Base-by-base conservation (phyloP, 2,329 filamentous ascomycete genomes). In the Emydomyces testavorans region DNA sequence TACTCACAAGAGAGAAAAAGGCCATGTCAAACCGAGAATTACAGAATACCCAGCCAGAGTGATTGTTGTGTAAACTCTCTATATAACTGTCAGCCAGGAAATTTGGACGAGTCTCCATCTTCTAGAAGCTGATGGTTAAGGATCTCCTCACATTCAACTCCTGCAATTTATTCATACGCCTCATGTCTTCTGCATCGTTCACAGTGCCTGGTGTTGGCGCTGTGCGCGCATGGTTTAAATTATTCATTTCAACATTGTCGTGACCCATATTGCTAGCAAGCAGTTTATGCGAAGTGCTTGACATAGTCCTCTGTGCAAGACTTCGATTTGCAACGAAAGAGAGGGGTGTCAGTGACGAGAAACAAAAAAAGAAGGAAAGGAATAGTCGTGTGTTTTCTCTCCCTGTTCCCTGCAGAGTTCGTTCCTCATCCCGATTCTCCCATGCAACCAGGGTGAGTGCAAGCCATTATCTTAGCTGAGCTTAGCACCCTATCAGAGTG, bases 11-110 rank as follows among this genome's bases (percentile, higher is more conserved):
- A 49, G 40, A 4, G 47, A 40, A 16, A 38, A 46, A 16, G 36
- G 24, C 53, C 32, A 48, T 49, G 54, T 53, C 49, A 48, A 53
- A 29, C 70, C 65, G 41, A 69, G 52, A 8, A 66, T 69, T 39
- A 65, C 68, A 13, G 61, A 65, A 51, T 71, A 71, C 10, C 68
- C 68, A 13, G 71, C 55, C 47, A 71, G 70, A 0, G 68, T 69
- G 29, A 70, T 54, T 49, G 69, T 70, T 20, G 61, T 60, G 57
- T 71, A 72, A 46, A 69, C 69, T 54, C 68, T 59, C 68, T 71
- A 46, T 18, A 42, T 51, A 54, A 54, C 24, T 58, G 51, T 20
- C 60, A 56, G 3, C 57, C 13, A 40, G 6, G n/a, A n/a, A n/a
- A n/a, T n/a, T n/a, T n/a, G n/a, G n/a, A n/a, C n/a, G n/a, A n/a